Percentiles rank a stretch among this genome's conserved stretches.
These are phyloP conservation scores for Thelonectria rubi DNA, from an alignment of 2,329 filamentous ascomycete genomes.

Conservation along the genomic window DNA sequence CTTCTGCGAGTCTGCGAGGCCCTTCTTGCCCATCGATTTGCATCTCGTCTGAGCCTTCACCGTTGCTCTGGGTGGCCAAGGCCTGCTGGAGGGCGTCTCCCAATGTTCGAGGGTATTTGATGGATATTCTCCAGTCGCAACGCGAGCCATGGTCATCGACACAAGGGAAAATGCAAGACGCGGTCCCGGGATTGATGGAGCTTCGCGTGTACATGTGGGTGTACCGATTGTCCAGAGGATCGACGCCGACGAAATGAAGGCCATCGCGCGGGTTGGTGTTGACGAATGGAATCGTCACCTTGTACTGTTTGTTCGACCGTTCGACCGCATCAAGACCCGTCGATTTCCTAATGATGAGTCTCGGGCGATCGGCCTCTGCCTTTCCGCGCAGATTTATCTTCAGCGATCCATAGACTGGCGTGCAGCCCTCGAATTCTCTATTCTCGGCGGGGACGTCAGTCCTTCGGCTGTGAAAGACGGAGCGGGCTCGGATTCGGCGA, in stretches of 20 bases:
- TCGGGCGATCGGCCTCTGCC: slow-evolving; percentile 51
- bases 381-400: slow-evolving; percentile 55
- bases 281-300: slow-evolving; percentile 76
- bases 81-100: slow-evolving; percentile 75
- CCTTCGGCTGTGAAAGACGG: slow-evolving; percentile 59
- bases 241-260: slow-evolving; percentile 88
- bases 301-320: slow-evolving; percentile 56
- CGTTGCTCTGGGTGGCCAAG: slow-evolving; percentile 52
- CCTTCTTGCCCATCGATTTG: slow-evolving; percentile 54
- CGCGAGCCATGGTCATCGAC: slow-evolving; percentile 85
- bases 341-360: slow-evolving; percentile 57
- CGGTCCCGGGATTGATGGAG: slow-evolving; percentile 78
- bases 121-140: slow-evolving; percentile 87
- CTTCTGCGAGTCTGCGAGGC: slow-evolving; percentile 65
- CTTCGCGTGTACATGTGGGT: slow-evolving; percentile 93
- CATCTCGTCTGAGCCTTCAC: slow-evolving; percentile 48
- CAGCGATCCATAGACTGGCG: slow-evolving; percentile 64
- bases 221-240: slow-evolving; percentile 81
- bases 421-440: slow-evolving; percentile 64
- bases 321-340: slow-evolving; percentile 46
- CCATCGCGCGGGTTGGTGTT: slow-evolving; percentile 83
- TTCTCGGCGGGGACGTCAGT: slow-evolving; percentile 64
- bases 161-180: slow-evolving; percentile 91
- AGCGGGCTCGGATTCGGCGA: slow-evolving; percentile 72
- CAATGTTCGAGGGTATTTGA: slow-evolving; percentile 86